phyloP scores from a whole-genome alignment of 1,284 basidiomycete species.

The Melampsora medusae region DNA sequence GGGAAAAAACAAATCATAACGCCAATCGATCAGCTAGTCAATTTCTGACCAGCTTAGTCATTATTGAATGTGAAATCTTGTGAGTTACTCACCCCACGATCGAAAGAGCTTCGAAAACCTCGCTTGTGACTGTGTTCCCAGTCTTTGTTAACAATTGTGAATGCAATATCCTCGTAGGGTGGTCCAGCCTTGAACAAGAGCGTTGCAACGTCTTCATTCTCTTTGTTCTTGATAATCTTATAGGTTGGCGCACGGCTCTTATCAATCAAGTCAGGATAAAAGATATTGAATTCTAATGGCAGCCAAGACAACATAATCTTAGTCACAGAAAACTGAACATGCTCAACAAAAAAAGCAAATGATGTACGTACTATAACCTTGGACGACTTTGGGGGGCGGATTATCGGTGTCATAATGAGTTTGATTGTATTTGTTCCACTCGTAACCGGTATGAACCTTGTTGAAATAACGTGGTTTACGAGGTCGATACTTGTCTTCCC shows the following conservation, averaged over 20 bases:
- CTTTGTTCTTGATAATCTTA: conserved; percentile 56
- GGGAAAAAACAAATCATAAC: not conserved
- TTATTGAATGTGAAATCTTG: conserved; percentile 51
- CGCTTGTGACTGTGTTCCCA: conserved; percentile 96
- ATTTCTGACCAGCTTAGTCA: not conserved
- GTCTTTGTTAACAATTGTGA: conserved; percentile 92
- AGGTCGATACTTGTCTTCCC: conserved; percentile 99
- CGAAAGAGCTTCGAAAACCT: conserved; percentile 62
- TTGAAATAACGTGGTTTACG: conserved; percentile 98
- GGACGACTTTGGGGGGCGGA: conserved; percentile 93
- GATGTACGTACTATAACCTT: conserved; percentile 71
- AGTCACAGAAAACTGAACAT: not conserved
- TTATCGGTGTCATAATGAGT: conserved; percentile 97
- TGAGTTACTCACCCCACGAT: conserved; percentile 58
- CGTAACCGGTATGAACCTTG: conserved; percentile 99
- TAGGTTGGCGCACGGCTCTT: conserved; percentile 70
- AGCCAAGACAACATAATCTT: conserved; percentile 46
- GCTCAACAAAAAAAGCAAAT: conserved; percentile 12
- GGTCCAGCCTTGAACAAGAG: conserved; percentile 93
- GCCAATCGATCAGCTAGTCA: not conserved
- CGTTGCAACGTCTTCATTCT: conserved; percentile 87
- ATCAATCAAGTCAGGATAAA: conserved; percentile 94
- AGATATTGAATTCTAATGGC: conserved; percentile 75
- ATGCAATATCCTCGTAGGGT: conserved; percentile 98
- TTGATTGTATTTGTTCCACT: conserved; percentile 99